Base-by-base conservation (phyloP, 2,329 filamentous ascomycete genomes). In the Stagonosporopsis tanaceti region DNA sequence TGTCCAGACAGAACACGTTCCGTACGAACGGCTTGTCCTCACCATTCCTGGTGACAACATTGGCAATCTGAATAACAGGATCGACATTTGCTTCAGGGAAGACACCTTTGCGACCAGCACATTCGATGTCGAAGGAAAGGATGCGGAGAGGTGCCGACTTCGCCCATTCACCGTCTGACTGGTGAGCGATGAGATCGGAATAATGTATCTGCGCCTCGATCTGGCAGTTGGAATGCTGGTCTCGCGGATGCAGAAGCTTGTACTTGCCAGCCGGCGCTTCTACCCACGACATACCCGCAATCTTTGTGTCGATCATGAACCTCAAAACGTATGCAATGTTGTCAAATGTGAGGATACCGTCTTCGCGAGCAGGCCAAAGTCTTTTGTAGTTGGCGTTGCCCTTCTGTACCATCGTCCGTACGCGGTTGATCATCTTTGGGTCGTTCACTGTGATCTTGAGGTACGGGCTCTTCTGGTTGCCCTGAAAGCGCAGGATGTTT, bases 281-380 rank as follows among this genome's bases (percentile, higher is more conserved):
- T 0, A 98, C 92, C 95, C 95, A 99, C 1, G 93, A 94, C 95
- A 99, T 99, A 62, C 95, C 95, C 54, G 90, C 85, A 41, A 99
- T 89, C 85, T 93, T 90, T 65, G 91, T 96, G 76, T 99, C 95
- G 47, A 99, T 94, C 95, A 99, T 99, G 78, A 99, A 98, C 48
- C 95, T 86, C 64, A 98, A 79, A 25, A 98, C 87, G 72, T 97
- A 99, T 81, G 96, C 92, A 55, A 99, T 93, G 66, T 89, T 97
- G 80, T 99, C 95, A 69, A 94, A 99, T 0, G 95, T 98, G 76
- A 93, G 85, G 63, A 98, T 87, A 20, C 90, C 90, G 20, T 85
- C 86, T 6, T 86, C 15, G 14, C 83, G 81, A 11, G 51, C 50
- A 20, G 81, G 85, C 94, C 95, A 99, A 76, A 97, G 83, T 4